Evolutionary conservation across 169 alveolate genomes (phyloP), one percentile per base, ranked within the genome.

Genomic region (Cardiosporidium cionae): DNA sequence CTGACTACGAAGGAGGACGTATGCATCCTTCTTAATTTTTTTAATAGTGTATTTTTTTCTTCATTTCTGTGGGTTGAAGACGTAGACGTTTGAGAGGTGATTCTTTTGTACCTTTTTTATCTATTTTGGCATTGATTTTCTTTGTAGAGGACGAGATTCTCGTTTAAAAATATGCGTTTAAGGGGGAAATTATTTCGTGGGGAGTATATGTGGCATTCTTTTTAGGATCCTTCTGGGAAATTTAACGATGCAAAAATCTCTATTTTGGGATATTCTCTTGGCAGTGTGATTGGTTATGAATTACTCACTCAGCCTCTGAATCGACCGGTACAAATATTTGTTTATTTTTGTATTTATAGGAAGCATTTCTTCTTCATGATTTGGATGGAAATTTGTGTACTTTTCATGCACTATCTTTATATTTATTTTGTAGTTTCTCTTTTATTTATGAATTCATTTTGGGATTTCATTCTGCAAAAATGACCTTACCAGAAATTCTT

Each of bases 211-310:
- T n/a, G n/a, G n/a, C 58, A n/a, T 44, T 16, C 58, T 44, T 44
- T 27, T 44, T 52, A 52, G 76, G 79, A 44, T 72, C 75, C 72
- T 72, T 73, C 70, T 74, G 80, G 27, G 84, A 74, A 52, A 71
- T 66, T 70, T 23, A 72, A 68, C 23, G 33, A 78, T 29, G 63
- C 86, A 67, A 63, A 64, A 29, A 67, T 82, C 58, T 78, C 80
- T 16, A 62, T 82, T 32, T 63, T 82, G 27, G 87, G 87, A 0
- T 82, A 82, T 36, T 82, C 87, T 27, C 74, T 82, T 34, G 87
- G 87, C 22, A 79, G 87, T 36, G 80, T 82, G 31, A 82, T 82
- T 52, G 87, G 75, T 1, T 82, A 82, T 75, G 87, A 82, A n/a
- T 72, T 82, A 33, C 84, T 79, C 28, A 36, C 86, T 5, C 76